Evolutionary conservation across 176 grass and related monocot genomes (phyloP).

Genomic region (Cenchrus americanus): DNA sequence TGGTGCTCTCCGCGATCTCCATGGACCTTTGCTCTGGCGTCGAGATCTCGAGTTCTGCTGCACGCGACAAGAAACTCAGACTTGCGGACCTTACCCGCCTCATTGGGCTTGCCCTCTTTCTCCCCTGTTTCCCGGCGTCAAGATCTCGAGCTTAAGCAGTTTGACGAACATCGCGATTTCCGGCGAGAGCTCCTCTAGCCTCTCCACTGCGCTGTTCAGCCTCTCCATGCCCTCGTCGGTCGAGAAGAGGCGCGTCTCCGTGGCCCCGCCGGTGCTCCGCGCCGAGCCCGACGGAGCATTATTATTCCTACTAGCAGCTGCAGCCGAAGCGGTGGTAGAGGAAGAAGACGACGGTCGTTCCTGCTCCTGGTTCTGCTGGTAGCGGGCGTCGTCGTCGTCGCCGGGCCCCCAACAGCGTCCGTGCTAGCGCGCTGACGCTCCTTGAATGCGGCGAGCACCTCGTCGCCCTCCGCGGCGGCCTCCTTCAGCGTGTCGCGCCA

Average conservation of each 20-base stretch:
- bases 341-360: neutral
- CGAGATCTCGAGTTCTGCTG: too few species aligned
- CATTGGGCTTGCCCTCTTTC: too few species aligned
- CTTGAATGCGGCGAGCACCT: conserved; percentile 8
- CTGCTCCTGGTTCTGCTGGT: neutral
- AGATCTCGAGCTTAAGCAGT: conserved; percentile 27
- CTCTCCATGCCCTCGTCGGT: neutral
- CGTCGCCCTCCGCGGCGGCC: conserved; percentile 7
- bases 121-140: neutral
- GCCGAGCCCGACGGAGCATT: neutral
- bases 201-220: neutral
- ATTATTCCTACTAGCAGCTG: too few species aligned
- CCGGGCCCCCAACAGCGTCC: neutral
- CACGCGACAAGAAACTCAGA: too few species aligned
- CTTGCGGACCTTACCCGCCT: too few species aligned
- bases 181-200: neutral
- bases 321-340: neutral
- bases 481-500: conserved; percentile 42
- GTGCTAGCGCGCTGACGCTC: neutral
- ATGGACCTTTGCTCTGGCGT: neutral
- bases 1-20: neutral
- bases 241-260: neutral
- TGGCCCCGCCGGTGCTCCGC: neutral
- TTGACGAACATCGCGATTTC: neutral
- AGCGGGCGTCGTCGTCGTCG: neutral